phyloP scores from a whole-genome alignment of 78 protist genomes.

The Tieghemostelium lacteum region DNA sequence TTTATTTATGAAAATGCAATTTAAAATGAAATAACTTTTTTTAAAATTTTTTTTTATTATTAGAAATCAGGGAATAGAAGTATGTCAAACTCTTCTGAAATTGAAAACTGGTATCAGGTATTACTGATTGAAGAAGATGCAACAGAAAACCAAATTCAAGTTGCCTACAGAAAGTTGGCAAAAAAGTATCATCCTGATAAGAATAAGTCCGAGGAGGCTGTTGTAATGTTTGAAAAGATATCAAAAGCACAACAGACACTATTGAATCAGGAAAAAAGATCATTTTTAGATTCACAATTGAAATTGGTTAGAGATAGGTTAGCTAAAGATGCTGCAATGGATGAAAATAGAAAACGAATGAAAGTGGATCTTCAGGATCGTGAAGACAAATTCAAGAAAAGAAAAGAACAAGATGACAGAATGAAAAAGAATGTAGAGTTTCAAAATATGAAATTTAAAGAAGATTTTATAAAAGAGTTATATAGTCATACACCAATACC shows the following conservation, averaged over 20 bases:
- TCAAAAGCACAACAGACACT: constrained; percentile 30
- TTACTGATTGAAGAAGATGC: constrained; percentile 10
- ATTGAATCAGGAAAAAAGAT: constrained; percentile 12
- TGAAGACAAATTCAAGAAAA: constrained; percentile 38
- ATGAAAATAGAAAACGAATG: constrained; percentile 29
- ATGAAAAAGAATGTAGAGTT: not conserved
- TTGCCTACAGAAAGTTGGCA: constrained; percentile 59
- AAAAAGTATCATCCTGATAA: constrained; percentile 72
- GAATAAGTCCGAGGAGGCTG: constrained; percentile 40
- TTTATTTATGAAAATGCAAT: no score
- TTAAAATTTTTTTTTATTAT: no score
- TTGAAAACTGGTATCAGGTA: no score
- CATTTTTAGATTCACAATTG: constrained; percentile 20
- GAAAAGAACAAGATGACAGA: not conserved
- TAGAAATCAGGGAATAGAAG: no score
- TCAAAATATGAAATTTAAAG: constrained; percentile 4
- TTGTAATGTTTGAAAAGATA: constrained; percentile 51
- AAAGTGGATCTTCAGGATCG: constrained; percentile 7
- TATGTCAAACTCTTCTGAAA: no score
- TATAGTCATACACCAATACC: not conserved
- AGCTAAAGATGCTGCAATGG: constrained; percentile 54
- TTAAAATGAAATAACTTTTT: no score
- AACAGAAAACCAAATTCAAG: constrained; percentile 52
- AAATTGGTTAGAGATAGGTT: constrained; percentile 17
- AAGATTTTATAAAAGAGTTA: not conserved